Base-by-base conservation (phyloP, 148 eudicot species). In the Cornus controversa region DNA sequence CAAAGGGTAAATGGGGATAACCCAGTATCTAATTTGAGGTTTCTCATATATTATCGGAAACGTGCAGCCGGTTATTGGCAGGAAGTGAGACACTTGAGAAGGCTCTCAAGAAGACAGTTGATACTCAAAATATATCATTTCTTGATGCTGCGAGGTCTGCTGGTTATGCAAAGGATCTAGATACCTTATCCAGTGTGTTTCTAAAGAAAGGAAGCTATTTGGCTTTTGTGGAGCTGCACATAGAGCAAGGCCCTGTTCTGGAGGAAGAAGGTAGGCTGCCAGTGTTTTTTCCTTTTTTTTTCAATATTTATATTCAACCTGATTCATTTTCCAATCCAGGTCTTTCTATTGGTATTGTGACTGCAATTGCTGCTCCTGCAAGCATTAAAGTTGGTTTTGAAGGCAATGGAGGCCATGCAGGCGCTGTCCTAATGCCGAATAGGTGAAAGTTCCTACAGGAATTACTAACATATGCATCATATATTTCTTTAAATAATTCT, bases 281-380 rank as follows among this genome's bases (percentile, higher is more conserved):
- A 34, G 60, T 54, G 34, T 54, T 54, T 54, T 18, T 60, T 60
- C 8, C 64, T n/a, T n/a, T 6, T 1, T 60, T 18, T n/a, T 20
- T n/a, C 20, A 8, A 20, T 1, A 54, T 54, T 54, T 54, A 54
- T 14, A 54, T 54, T 54, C 60, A 14, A 14, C 1, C 72, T 73
- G 40, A 14, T 83, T 54, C 34, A 1, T 71, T 60, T 71, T 70
- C 73, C 15, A 62, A 31, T 77, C 6, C 84, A 95, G 99, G 86
- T 29, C 84, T 83, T 83, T 84, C 93, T 66, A 90, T 95, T 67
- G 99, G 99, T 76, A 80, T 95, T 75, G 99, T 95, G 77, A 93
- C 99, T 45, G 99, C 99, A 64, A 95, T 95, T 79, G 99, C 99
- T 83, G 99, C 99, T 78, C 99, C 99, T 18, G 99, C 99, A 67